These are phyloP conservation scores for Trichoderma breve DNA, from an alignment of 2,329 filamentous ascomycete genomes.

Conservation along the genomic window DNA sequence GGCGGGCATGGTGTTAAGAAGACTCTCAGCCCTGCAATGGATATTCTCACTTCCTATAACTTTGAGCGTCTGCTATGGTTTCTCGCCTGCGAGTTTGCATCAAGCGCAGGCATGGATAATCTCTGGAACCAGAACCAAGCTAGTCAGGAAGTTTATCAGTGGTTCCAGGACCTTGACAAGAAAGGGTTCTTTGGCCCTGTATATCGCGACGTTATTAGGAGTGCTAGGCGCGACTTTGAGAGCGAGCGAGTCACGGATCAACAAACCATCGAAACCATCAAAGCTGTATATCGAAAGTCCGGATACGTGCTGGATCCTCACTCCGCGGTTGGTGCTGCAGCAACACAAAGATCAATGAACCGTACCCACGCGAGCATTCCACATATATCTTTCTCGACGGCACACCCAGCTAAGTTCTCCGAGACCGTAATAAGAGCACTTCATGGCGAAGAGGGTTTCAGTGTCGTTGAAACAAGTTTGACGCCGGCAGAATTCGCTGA, in stretches of 20 bases:
- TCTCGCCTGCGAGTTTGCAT: constrained; percentile 71
- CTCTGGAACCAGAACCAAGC: constrained; percentile 66
- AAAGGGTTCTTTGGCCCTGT: constrained; percentile 80
- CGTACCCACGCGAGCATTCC: constrained; percentile 50
- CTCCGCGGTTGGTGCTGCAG: constrained; percentile 81
- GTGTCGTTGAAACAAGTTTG: constrained; percentile 75
- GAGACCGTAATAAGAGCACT: constrained; percentile 80
- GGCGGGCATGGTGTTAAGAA: constrained; percentile 66
- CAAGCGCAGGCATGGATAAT: constrained; percentile 59
- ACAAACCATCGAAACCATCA: constrained; percentile 66
- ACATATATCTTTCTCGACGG: constrained; percentile 88
- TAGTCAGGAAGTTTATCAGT: constrained; percentile 71
- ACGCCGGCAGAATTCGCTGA: constrained; percentile 80
- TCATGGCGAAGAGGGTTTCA: constrained; percentile 66
- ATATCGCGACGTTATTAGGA: constrained; percentile 66
- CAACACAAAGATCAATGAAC: constrained; percentile 66
- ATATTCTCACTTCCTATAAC: constrained; percentile 93
- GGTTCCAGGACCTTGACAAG: constrained; percentile 78
- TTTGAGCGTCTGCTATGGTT: constrained; percentile 97
- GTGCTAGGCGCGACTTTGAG: constrained; percentile 72
- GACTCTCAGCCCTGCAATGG: constrained; percentile 93
- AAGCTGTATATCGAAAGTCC: constrained; percentile 54
- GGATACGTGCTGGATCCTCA: constrained; percentile 91
- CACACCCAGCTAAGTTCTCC: constrained; percentile 93
- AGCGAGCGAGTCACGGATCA: constrained; percentile 69